Base-by-base conservation (phyloP, 176 grass and related monocot genomes). In the Typha latifolia region DNA sequence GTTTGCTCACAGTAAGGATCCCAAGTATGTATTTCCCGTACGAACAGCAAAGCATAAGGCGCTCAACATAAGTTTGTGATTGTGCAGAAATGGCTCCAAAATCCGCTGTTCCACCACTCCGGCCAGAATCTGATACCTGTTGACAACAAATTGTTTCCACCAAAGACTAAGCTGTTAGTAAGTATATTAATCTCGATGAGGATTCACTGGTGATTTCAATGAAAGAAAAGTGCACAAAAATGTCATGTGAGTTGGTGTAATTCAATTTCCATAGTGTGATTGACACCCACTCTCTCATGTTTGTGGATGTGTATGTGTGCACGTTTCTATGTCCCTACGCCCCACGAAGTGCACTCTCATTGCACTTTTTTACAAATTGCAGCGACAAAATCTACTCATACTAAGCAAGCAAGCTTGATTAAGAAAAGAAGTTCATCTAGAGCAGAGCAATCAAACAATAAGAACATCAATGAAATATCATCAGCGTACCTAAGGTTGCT, bases 61-160 rank as follows among this genome's bases (percentile, higher is more conserved):
- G 56, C 86, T 90, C 64, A 95, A 37, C 31, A 73, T 18, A 2
- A 95, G 31, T 50, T 95, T 95, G 48, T 86, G 86, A 1, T 90
- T 95, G 64, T 95, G 90, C 15, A 95, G 49, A 15, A 95, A 19
- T 0, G 83, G 86, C 37, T 95, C 90, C 71, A 95, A 59, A 48
- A 95, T 86, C 78, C 90, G 80, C 75, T 95, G 90, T 79, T 95
- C 90, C 5, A 95, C 80, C 51, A 90, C 78, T 26, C 90, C 90
- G 55, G 90, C 84, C 21, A 95, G 2, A 63, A 95, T 16, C 70
- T 95, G 90, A 57, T 95, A 95, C 78, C 90, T 95, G 73, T 51
- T 66, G 14, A 70, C 32, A 29, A 3, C 27, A 29, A 29, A 29
- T 29, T 29, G 3, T 29, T 29, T 29, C 27, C 2, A 4, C 32